Base-by-base conservation (phyloP, 352 stramenopile species). In the Globisporangium paroecandrum region DNA sequence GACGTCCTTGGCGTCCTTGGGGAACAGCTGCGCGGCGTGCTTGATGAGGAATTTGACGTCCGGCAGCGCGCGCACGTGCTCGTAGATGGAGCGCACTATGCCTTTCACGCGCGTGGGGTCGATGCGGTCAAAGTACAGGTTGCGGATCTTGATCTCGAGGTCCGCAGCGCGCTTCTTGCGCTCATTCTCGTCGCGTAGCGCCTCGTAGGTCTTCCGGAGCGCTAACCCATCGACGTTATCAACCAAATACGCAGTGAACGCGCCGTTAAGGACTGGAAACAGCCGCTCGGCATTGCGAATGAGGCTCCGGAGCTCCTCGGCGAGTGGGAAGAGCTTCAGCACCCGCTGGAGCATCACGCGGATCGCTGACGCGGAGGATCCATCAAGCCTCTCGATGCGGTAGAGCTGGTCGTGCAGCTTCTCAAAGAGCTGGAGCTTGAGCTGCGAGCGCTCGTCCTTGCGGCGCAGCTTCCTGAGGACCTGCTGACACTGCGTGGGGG, bases 121-220 rank as follows among this genome's bases (percentile, higher is more conserved):
- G 75, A 97, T 91, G 27, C 81, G 76, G 65, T 97, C 89, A 68
- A 96, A 97, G 83, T 98, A 97, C 20, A 98, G 77, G 22, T 81
- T 91, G 36, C 89, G 81, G 58, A 97, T 91, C 74, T 95, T 95
- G 62, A 97, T 76, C 67, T 98, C 91, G 20, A 97, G 77, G 68
- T 97, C 89, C 20, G 89, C 90, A 2, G 81, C 78, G 7, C 87
- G 73, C 71, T 94, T 93, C 65, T 93, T 95, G 64, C 81, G 82
- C 55, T 90, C 82, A n/a, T 75, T 87, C 15, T 81, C 75, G 9
- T 69, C 68, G 34, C 65, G 72, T 32, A 91, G 59, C 10, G 67
- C 62, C 13, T 91, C 79, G 22, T 86, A 91, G 0, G 69, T 53
- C 22, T 13, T 47, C 12, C 74, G 74, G 51, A 89, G 66, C 8